Conservation (phyloP, 2,329 filamentous ascomycete species). For the Penicillium sp. region DNA sequence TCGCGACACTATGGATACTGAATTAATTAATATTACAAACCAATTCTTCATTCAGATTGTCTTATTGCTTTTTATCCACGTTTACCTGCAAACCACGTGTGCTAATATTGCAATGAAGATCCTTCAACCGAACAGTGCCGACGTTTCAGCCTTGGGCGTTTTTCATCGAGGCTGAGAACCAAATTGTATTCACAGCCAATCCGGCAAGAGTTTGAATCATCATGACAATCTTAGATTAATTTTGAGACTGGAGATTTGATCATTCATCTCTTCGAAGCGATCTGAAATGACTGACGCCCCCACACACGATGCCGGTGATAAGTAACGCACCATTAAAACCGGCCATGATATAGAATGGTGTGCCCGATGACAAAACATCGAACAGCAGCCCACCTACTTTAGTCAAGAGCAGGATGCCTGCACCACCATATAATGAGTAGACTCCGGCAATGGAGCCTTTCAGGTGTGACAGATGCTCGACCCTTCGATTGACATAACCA, state of each 20-base stretch:
- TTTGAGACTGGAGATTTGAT: neutral
- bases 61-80: neutral
- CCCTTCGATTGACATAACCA: constrained; percentile 21
- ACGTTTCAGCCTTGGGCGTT: neutral
- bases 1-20: neutral
- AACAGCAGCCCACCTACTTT: constrained; percentile 88
- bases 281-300: constrained; percentile 24
- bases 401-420: constrained; percentile 84
- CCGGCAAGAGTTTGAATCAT: neutral
- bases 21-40: constrained; percentile 5
- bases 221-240: neutral
- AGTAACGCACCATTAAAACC: constrained; percentile 76
- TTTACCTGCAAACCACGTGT: neutral
- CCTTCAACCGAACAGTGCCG: neutral
- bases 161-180: neutral
- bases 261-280: constrained; percentile 8
- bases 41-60: neutral
- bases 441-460: constrained; percentile 95
- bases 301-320: constrained; percentile 32
- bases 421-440: constrained; percentile 87
- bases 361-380: constrained; percentile 68
- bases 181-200: neutral
- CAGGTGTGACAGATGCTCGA: constrained; percentile 54
- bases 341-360: constrained; percentile 94
- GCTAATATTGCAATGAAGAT: neutral